phyloP scores from a whole-genome alignment of 148 eudicot genomes.

The Chenopodium berlandieri region DNA sequence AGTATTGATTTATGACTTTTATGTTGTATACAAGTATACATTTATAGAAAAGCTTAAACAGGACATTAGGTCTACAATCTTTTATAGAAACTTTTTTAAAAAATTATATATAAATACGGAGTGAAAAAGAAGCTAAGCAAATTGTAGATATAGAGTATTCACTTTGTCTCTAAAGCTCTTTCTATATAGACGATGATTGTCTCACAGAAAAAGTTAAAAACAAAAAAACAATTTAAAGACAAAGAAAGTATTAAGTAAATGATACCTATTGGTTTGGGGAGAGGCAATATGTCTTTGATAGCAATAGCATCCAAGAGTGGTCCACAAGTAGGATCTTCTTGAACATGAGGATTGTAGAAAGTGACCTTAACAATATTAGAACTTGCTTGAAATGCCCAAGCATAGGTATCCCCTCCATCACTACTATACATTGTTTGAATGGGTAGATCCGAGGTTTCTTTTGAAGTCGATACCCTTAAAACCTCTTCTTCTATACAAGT shows the following conservation, averaged over 20 bases:
- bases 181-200: too few relatives aligned
- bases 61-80: too few relatives aligned
- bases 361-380: conserved; percentile 44
- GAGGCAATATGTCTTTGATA: conserved; percentile 49
- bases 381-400: conserved; percentile 58
- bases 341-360: conserved; percentile 63
- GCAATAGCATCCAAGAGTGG: conserved; percentile 78
- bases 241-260: not conserved
- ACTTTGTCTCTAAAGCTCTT: too few relatives aligned
- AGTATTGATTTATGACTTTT: too few relatives aligned
- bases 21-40: too few relatives aligned
- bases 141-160: too few relatives aligned
- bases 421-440: conserved; percentile 72
- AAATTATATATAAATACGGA: too few relatives aligned
- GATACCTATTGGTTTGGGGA: conserved; percentile 34
- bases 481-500: conserved; percentile 89
- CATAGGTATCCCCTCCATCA: conserved; percentile 81
- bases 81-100: too few relatives aligned
- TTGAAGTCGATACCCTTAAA: conserved; percentile 45
- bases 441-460: conserved; percentile 39
- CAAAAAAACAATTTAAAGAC: too few relatives aligned
- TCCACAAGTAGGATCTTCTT: conserved; percentile 79
- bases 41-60: too few relatives aligned
- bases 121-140: too few relatives aligned
- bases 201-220: too few relatives aligned